These are phyloP conservation scores for Arabidopsis thaliana DNA, from an alignment of 345 rosid genomes.

Conservation along the genomic window DNA sequence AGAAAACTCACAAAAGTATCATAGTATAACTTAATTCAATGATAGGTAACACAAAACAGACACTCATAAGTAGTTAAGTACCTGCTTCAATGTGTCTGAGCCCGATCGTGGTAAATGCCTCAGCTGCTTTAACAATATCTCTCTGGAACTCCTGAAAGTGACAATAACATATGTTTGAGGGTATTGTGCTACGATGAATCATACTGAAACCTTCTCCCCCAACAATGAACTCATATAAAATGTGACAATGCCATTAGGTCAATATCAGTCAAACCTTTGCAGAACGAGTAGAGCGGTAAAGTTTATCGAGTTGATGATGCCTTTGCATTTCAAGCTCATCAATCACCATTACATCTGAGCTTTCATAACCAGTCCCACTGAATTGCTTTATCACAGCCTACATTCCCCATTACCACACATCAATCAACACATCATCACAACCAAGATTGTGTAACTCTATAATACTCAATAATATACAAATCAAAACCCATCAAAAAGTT, in stretches of 20 bases:
- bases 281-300: constrained; percentile 80
- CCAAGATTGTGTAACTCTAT: constrained; percentile 27
- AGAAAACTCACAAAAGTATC: background rate
- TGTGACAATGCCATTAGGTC: background rate
- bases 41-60: constrained; percentile 1
- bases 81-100: constrained; percentile 91
- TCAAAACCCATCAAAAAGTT: background rate
- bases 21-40: background rate
- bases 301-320: constrained; percentile 89
- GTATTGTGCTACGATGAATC: background rate
- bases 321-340: constrained; percentile 96
- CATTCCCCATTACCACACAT: constrained; percentile 18
- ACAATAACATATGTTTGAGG: constrained; percentile 20
- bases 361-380: constrained; percentile 85
- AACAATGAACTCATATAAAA: background rate
- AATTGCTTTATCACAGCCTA: constrained; percentile 99
- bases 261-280: constrained; percentile 58
- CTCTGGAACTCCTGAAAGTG: constrained; percentile 83
- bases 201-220: background rate
- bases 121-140: constrained; percentile 82
- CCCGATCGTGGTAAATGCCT: constrained; percentile 73
- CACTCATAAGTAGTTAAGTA: constrained; percentile 30
- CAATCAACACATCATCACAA: constrained; percentile 35
- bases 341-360: constrained; percentile 84
- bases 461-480: background rate